Evolutionary conservation across 2,329 filamentous ascomycete species (phyloP).

Genomic region (Rachicladosporium sp.): DNA sequence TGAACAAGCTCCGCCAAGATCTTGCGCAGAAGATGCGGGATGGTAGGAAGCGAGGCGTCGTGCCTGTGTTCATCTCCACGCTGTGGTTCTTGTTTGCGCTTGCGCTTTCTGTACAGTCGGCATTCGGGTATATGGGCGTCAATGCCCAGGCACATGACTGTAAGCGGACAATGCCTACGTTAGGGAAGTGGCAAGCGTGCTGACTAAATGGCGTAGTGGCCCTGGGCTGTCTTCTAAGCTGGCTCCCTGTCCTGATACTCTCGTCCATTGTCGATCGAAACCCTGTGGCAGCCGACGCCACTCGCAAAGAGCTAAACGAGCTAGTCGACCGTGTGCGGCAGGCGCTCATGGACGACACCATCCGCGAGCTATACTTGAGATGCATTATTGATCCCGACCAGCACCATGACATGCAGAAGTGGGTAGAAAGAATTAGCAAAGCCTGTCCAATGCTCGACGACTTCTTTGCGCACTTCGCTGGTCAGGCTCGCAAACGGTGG

Average conservation of each 20-base stretch:
- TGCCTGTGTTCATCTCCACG: conserved; percentile 30
- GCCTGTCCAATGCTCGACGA: conserved; percentile 17
- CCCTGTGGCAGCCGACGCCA: conserved; percentile 29
- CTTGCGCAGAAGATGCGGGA: conserved; percentile 29
- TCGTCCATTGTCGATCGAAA: conserved; percentile 36
- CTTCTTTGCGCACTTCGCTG: conserved; percentile 31
- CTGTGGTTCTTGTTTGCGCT: conserved; percentile 32
- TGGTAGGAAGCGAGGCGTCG: conserved; percentile 28
- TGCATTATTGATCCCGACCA: conserved; percentile 17
- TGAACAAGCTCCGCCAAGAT: conserved; percentile 23
- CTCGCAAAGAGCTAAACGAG: conserved; percentile 27
- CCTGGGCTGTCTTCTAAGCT: conserved; percentile 32
- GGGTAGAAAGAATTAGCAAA: conserved; percentile 17
- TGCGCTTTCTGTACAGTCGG: conserved; percentile 25
- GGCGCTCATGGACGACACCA: conserved; percentile 19
- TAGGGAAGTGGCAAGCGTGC: too few species aligned
- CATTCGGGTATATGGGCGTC: conserved; percentile 25
- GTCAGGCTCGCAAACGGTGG: conserved; percentile 26
- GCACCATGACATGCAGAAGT: conserved; percentile 11
- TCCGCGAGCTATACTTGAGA: conserved; percentile 19
- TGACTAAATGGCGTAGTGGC: conserved; percentile 17
- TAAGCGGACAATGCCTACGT: too few species aligned
- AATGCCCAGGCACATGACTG: conserved; percentile 31
- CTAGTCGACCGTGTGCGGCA: conserved; percentile 27
- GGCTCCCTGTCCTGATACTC: conserved; percentile 35